These are phyloP conservation scores for Yarrowia sp. DNA, from an alignment of 805 yeast species.

Conservation along the genomic window DNA sequence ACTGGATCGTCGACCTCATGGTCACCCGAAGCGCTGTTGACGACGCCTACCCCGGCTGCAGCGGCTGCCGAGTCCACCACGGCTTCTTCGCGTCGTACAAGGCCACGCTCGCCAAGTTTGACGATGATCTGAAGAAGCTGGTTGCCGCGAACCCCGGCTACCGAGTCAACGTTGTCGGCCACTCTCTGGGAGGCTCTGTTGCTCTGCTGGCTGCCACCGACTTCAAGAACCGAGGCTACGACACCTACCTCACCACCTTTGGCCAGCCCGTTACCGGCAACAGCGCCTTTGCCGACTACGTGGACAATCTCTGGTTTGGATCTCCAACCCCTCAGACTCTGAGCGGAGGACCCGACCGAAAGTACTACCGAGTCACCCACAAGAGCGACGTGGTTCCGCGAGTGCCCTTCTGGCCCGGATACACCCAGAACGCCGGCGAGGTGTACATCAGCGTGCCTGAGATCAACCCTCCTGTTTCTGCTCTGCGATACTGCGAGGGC, in stretches of 20 bases:
- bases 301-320: conserved; percentile 41
- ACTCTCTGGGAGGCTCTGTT: conserved; percentile 73
- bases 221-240: conserved; percentile 48
- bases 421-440: conserved; percentile 1
- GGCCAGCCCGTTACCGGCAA: conserved; percentile 69
- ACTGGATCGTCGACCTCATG: conserved; percentile 12
- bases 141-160: conserved; percentile 45
- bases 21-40: not conserved
- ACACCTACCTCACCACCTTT: conserved; percentile 55
- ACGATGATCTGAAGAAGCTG: not conserved
- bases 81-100: not conserved
- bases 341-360: not conserved
- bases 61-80: not conserved
- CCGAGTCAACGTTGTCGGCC: conserved; percentile 58
- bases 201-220: conserved; percentile 63
- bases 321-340: not conserved
- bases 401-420: conserved; percentile 26
- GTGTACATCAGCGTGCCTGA: not conserved
- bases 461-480: not conserved
- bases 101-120: not conserved
- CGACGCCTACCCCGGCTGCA: not conserved
- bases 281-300: conserved; percentile 47
- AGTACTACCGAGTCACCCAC: conserved; percentile 29
- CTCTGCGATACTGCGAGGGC: conserved; percentile 17
- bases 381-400: conserved; percentile 28